Evolutionary conservation across 495 filamentous ascomycete species (phyloP), one percentile per base, ranked within the genome.

Genomic region (Sordaria brevicollis): DNA sequence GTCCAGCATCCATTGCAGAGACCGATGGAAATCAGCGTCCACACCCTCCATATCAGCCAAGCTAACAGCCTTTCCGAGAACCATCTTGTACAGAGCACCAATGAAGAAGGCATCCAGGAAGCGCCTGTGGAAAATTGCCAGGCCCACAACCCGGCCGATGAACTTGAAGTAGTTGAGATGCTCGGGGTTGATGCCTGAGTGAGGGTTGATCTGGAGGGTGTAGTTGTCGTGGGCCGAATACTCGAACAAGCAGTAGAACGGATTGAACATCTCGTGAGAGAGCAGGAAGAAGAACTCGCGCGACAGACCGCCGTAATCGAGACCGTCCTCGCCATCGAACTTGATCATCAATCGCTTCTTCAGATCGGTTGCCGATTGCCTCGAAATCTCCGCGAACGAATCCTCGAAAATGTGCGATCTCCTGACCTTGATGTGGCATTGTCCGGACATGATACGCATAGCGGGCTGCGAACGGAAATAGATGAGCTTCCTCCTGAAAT

Each of bases 241-340:
- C 83, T 99, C 95, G 84, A 99, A 99, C 62, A 99, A 86, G 82
- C 95, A 99, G 83, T 99, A 99, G 83, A 99, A 99, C 68, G 95
- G 95, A 81, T 99, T 99, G 83, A 99, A 99, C 95, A 99, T 99
- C 85, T 99, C 95, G 81, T 99, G 95, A n/a, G 95, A 98, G 43
- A 99, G 88, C 69, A 99, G 86, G 89, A 98, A 99, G 87, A 99
- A 99, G 84, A 98, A 99, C 81, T 99, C 95, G 87, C 95, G 91
- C 25, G 95, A 99, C 49, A 99, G 88, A 85, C 95, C 95, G 79
- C 95, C 95, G 79, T 99, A 99, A 82, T 99, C 95, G 65, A 99
- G 83, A 79, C 95, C 95, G 75, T 99, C 95, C 81, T 99, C 95
- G 43, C 96, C 96, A 74, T 99, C 95, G 74, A 99, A 99, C 81